Base-by-base conservation (phyloP, 2,329 filamentous ascomycete species). In the Colletotrichum karsti region DNA sequence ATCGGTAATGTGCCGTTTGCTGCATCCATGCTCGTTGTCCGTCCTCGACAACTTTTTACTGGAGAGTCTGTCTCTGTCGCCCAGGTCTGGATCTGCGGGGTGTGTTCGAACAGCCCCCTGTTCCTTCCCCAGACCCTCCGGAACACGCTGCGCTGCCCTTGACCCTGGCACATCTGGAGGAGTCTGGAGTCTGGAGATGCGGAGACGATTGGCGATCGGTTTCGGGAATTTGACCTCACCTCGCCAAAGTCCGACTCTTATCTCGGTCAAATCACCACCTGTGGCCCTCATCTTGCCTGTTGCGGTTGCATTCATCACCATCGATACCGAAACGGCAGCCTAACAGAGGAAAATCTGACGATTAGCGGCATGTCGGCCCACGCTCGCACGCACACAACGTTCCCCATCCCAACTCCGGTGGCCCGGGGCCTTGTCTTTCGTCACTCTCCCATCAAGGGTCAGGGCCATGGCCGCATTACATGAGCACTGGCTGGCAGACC, bases 351-450 rank as follows among this genome's bases (percentile, higher is more conserved):
- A 30, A 57, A 30, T 9, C 60, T 46, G 61, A 58, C n/a, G n/a
- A n/a, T n/a, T 64, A 65, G 33, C 39, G 28, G 37, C 46, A 48
- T 15, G 35, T 28, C 39, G 48, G 33, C 60, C 46, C 46, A 60
- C 22, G 37, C 41, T 24, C 44, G 30, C 44, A 30, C 33, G 15
- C 24, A 55, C 33, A 37, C 42, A 44, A 53, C 24, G 44, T 48
- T 64, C 39, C 39, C 60, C 61, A 46, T 41, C 63, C 65, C 60
- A 65, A 65, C 18, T 68, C 60, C 54, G 65, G 60, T 39, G 22
- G 18, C 59, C 9, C 41, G 42, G 22, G 12, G 50, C 44, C 60
- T 37, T 37, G 20, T 64, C 44, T 54, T 57, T 53, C 44, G 44
- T 62, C 42, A 53, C 56, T 61, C 35, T 33, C 53, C 53, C 42